phyloP scores from a whole-genome alignment of 108 stramenopile species.

The Asterionellopsis glacialis region DNA sequence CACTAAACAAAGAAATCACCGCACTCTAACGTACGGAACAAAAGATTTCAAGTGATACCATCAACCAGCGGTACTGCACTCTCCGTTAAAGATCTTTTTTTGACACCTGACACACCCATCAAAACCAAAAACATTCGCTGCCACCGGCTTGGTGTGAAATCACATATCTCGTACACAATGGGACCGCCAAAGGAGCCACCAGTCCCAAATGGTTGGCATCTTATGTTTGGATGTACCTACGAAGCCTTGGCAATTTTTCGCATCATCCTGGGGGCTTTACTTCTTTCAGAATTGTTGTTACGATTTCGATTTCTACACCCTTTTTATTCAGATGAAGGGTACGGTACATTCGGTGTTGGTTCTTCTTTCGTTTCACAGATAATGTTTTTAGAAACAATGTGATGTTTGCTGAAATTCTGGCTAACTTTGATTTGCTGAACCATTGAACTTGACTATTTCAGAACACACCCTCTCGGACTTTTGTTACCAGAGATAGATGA shows the following conservation, averaged over 20 bases:
- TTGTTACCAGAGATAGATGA: conserved; percentile 62
- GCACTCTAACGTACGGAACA: too few relatives aligned
- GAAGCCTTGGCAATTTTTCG: conserved; percentile 67
- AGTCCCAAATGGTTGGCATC: conserved; percentile 15
- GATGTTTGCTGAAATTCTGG: not conserved
- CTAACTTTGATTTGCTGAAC: conserved; percentile 1
- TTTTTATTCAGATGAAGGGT: conserved; percentile 81
- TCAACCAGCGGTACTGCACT: too few relatives aligned
- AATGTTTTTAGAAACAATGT: not conserved
- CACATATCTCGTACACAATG: too few relatives aligned
- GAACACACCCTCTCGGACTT: conserved; percentile 63
- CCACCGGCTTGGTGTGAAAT: too few relatives aligned
- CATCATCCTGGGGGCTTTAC: conserved; percentile 56
- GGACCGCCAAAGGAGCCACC: too few relatives aligned
- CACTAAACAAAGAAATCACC: too few relatives aligned
- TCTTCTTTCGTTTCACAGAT: not conserved
- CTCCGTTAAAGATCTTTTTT: too few relatives aligned
- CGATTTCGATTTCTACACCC: conserved; percentile 74
- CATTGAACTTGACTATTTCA: conserved; percentile 7
- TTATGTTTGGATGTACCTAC: conserved; percentile 42
- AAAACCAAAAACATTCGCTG: too few relatives aligned
- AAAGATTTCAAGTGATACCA: too few relatives aligned
- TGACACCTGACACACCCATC: too few relatives aligned
- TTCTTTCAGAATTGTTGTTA: conserved; percentile 50
- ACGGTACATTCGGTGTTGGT: conserved; percentile 13